phyloP scores from a whole-genome alignment of 164 flowering plant species.

The Vitis vinifera region ASM3070453v1 NC_081808.1:20423001-20423500 shows the following conservation, averaged over 20 bases:
- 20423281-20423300: constrained; percentile 44
- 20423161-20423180: background rate
- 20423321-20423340: constrained; percentile 39
- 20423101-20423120: too few species aligned
- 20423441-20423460: constrained; percentile 56
- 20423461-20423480: constrained; percentile 43
- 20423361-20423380: constrained; percentile 44
- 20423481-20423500: constrained; percentile 42
- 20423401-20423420: constrained; percentile 45
- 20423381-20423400: constrained; percentile 50
- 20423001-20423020: background rate
- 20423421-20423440: constrained; percentile 44
- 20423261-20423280: constrained; percentile 48
- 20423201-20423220: constrained; percentile 27
- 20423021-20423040: background rate
- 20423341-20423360: constrained; percentile 40
- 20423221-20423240: constrained; percentile 49
- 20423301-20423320: constrained; percentile 47
- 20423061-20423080: too few species aligned
- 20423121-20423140: too few species aligned
- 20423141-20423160: background rate
- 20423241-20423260: constrained; percentile 45
- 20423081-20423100: too few species aligned
- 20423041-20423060: too few species aligned
- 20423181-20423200: constrained; percentile 2